Evolutionary conservation across 805 yeast genomes (phyloP).

Genomic region (Wickerhamiella azymoides): DNA sequence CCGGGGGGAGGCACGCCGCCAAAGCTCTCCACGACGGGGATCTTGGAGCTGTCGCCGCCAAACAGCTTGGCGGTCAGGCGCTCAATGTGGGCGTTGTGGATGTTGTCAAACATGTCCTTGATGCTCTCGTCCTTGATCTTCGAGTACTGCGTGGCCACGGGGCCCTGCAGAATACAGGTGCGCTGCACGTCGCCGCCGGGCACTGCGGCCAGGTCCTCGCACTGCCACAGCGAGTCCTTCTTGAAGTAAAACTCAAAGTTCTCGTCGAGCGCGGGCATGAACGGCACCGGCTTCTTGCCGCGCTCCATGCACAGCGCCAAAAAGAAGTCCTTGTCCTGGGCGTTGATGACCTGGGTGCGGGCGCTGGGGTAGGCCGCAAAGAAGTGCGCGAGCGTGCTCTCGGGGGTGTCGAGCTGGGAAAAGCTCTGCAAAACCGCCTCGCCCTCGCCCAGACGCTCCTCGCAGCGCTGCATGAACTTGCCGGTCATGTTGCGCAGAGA

Average conservation of each 20-base stretch:
- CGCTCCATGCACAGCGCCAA: slow-evolving; percentile 72
- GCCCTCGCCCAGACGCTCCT: slow-evolving; percentile 72
- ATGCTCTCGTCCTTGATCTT: slow-evolving; percentile 84
- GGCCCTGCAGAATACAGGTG: slow-evolving; percentile 98
- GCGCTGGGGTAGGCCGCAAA: slow-evolving; percentile 62
- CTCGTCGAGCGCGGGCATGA: slow-evolving; percentile 88
- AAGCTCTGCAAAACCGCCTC: slow-evolving; percentile 44
- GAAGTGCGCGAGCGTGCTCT: slow-evolving; percentile 41
- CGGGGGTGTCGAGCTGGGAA: slow-evolving; percentile 50
- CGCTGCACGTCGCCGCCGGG: slow-evolving; percentile 93
- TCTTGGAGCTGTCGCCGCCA: slow-evolving; percentile 49
- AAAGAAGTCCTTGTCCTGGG: slow-evolving; percentile 92
- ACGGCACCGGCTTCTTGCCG: slow-evolving; percentile 92
- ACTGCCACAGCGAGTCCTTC: slow-evolving; percentile 98
- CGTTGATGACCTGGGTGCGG: slow-evolving; percentile 69
- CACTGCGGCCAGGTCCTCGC: slow-evolving; percentile 92
- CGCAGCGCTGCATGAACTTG: slow-evolving; percentile 80
- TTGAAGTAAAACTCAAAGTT: slow-evolving; percentile 92
- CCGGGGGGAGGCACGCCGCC: slow-evolving; percentile 44
- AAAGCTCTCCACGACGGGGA: slow-evolving; percentile 84
- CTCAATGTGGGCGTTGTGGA: slow-evolving; percentile 80
- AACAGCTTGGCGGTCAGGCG: slow-evolving; percentile 50
- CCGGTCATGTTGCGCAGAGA: slow-evolving; percentile 79
- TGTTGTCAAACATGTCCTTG: slow-evolving; percentile 71
- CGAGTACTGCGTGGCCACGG: slow-evolving; percentile 92